Conservation (phyloP, 768 basidiomycete genomes). For the Grammothele lineata region DNA sequence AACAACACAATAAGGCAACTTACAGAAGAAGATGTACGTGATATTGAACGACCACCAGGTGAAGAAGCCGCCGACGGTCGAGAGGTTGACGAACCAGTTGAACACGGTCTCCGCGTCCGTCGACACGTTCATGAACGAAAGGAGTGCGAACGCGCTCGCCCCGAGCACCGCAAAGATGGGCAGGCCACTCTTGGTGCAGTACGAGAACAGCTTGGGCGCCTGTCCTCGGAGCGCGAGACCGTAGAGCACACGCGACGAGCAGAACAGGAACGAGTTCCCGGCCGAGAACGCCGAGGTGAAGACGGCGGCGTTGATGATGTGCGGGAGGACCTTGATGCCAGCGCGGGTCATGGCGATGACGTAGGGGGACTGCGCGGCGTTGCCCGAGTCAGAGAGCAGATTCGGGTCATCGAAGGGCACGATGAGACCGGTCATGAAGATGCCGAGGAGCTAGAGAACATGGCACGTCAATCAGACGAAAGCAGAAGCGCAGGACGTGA, state of each 20-base stretch:
- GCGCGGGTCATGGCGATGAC: conserved; percentile 76
- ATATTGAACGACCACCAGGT: conserved; percentile 65
- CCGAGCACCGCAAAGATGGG: conserved; percentile 33
- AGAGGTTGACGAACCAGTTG: conserved; percentile 68
- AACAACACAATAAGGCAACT: conserved; percentile 22
- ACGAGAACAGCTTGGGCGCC: conserved; percentile 39
- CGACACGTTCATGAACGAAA: conserved; percentile 63
- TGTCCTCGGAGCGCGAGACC: conserved; percentile 36
- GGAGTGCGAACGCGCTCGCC: conserved; percentile 39
- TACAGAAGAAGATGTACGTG: conserved; percentile 70
- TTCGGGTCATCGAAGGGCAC: conserved; percentile 62
- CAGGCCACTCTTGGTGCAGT: conserved; percentile 47
- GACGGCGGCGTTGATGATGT: conserved; percentile 67
- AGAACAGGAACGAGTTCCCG: conserved; percentile 63
- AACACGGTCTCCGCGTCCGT: conserved; percentile 55
- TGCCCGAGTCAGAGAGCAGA: conserved; percentile 49
- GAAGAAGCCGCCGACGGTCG: conserved; percentile 65
- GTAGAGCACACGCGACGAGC: conserved; percentile 38
- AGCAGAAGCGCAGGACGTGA: too few species aligned
- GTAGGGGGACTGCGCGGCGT: conserved; percentile 78
- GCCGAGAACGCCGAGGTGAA: conserved; percentile 73
- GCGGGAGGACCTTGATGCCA: conserved; percentile 51
- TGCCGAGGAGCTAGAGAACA: conserved; percentile 53
- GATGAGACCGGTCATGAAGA: conserved; percentile 74
- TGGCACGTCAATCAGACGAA: not conserved